Base-by-base conservation (phyloP, 352 stramenopile genomes). In the Globisporangium perplexum region DNA sequence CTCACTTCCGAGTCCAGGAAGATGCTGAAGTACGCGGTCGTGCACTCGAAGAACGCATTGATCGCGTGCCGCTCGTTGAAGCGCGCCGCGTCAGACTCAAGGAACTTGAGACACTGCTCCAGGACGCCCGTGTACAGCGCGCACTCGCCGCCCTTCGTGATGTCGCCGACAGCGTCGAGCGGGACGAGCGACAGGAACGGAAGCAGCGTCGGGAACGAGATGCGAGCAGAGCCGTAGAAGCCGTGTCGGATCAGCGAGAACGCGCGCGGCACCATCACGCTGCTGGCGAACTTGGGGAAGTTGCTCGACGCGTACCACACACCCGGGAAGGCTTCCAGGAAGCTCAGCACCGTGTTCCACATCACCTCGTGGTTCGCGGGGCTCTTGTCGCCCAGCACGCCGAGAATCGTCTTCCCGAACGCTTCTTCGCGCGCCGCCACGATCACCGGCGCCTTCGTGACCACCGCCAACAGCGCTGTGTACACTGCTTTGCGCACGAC, bases 131-230 rank as follows among this genome's bases (percentile, higher is more conserved):
- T 71, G 58, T 90, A 93, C 14, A 90, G 33, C 17, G 53, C 62
- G 51, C 73, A 86, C 6, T 65, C 49, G 2, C 68, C 65, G 3
- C 64, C 74, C 39, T 62, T 61, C 22, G 23, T 22, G 28, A 55
- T 36, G 50, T 90, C 74, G 17, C 83, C 56, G 15, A 79, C 63
- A 0, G 86, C 64, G 31, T 73, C 63, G 38, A 90, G 56, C 5
- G 84, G 84, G n/a, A 92, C 57, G 60, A 87, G 65, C 31, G 84
- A 90, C 42, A 94, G 57, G 28, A 94, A 57, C 2, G 84, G 84
- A 31, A 94, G 50, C 26, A 94, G 47, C 3, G 72, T 85, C 1
- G 77, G 75, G 35, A 90, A 89, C 22, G 81, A 92, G 1, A 67
- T 69, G 17, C 61, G 59, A n/a, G 76, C 72, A 11, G 82, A 90